Evolutionary conservation across 2,329 filamentous ascomycete genomes (phyloP).

Genomic region (Myriosclerotinia duriaeana): DNA sequence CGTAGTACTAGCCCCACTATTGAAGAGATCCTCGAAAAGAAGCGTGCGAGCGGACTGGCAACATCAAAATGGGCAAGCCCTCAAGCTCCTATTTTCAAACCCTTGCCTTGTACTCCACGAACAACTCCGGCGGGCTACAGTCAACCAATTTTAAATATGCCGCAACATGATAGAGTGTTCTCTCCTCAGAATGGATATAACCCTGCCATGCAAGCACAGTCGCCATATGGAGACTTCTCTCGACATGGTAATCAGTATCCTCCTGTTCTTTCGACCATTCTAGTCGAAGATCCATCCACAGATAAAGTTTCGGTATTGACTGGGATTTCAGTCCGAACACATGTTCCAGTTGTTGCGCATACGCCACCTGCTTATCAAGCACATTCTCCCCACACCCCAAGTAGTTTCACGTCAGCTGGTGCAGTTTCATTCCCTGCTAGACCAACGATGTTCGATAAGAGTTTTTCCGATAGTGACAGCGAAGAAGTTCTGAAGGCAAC

Average conservation of each 20-base stretch:
- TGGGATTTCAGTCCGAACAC: slow-evolving; percentile 22
- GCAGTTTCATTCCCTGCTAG: slow-evolving; percentile 5
- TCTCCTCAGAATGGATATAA: background rate
- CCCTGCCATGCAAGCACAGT: background rate
- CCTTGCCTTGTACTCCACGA: background rate
- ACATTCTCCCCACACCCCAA: background rate
- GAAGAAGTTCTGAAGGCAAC: slow-evolving; percentile 24
- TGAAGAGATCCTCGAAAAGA: slow-evolving; percentile 18
- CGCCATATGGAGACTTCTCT: background rate
- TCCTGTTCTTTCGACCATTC: slow-evolving; percentile 19
- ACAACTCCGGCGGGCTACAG: background rate
- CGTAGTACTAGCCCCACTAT: slow-evolving; percentile 11
- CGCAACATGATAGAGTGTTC: background rate
- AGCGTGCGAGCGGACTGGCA: slow-evolving; percentile 3
- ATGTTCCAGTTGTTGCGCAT: slow-evolving; percentile 24
- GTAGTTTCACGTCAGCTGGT: background rate
- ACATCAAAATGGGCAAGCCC: slow-evolving; percentile 20
- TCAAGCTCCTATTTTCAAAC: background rate
- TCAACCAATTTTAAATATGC: background rate
- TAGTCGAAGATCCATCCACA: slow-evolving; percentile 23
- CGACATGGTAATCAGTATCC: background rate
- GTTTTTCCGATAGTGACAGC: background rate
- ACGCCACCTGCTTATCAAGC: slow-evolving; percentile 10
- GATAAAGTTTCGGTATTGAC: slow-evolving; percentile 23
- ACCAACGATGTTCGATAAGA: background rate